phyloP scores from a whole-genome alignment of 331 rosid genomes.

The Malus hybrid region DNA sequence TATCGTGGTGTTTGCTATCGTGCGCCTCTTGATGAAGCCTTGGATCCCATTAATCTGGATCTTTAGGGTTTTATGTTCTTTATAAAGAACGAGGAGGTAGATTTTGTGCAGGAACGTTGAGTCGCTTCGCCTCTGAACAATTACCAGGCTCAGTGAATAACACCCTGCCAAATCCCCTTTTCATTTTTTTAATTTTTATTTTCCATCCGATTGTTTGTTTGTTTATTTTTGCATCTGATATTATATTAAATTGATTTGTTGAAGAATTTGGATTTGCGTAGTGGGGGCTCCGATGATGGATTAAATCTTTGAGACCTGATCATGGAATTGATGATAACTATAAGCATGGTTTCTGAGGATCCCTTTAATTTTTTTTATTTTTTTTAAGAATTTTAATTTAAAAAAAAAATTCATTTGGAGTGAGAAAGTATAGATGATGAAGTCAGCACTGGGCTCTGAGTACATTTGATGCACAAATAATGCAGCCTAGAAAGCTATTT shows the following conservation, averaged over 20 bases:
- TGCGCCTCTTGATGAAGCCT: conserved; percentile 36
- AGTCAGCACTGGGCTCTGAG: conserved; percentile 99
- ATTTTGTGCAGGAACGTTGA: conserved; percentile 66
- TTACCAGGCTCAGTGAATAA: conserved; percentile 66
- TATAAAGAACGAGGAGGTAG: conserved; percentile 30
- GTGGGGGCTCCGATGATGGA: conserved; percentile 73
- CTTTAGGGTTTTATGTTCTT: conserved; percentile 7
- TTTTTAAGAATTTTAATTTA: no score
- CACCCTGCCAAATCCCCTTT: conserved; percentile 43
- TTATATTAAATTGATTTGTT: not conserved
- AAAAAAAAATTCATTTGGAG: no score
- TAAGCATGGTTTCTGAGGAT: conserved; percentile 86
- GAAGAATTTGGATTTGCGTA: not conserved
- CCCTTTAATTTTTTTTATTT: not conserved
- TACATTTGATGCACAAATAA: conserved; percentile 48
- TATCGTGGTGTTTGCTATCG: not conserved
- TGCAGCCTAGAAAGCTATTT: conserved; percentile 98
- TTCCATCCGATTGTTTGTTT: not conserved
- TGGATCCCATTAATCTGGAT: conserved; percentile 22
- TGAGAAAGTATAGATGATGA: conserved; percentile 50
- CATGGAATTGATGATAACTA: conserved; percentile 59
- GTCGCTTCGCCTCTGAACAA: conserved; percentile 61
- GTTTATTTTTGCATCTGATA: not conserved
- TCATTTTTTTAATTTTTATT: no score
- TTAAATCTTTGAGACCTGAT: conserved; percentile 99